Conservation (phyloP, 2,329 filamentous ascomycete genomes). For the Phyllosticta citrichinensis region DNA sequence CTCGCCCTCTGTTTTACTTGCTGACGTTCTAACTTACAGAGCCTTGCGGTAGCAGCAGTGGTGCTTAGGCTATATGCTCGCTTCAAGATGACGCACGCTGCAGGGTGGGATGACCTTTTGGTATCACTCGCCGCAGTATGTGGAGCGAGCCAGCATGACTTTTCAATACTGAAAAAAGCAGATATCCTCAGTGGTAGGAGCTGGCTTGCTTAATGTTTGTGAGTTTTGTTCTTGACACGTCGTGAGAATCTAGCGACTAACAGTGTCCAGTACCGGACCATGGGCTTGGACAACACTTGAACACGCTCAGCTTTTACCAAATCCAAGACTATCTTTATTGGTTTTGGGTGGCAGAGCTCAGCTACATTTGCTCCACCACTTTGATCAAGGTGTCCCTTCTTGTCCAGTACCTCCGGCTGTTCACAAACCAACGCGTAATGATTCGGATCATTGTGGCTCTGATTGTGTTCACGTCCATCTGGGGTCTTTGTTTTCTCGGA, state of each 20-base stretch:
- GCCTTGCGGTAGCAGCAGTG: background rate
- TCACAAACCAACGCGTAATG: constrained; percentile 16
- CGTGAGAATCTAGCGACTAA: background rate
- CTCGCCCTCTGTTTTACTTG: background rate
- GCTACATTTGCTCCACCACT: constrained; percentile 22
- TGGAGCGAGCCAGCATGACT: background rate
- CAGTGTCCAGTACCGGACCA: constrained; percentile 22
- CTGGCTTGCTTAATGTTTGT: constrained; percentile 23
- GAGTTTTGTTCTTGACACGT: constrained; percentile 9
- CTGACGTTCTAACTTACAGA: background rate
- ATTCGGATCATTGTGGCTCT: constrained; percentile 15
- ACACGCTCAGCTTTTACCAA: constrained; percentile 14
- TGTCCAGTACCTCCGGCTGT: constrained; percentile 28
- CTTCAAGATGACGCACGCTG: constrained; percentile 15
- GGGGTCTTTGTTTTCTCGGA: constrained; percentile 23
- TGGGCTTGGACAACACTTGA: constrained; percentile 26
- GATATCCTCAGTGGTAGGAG: constrained; percentile 19
- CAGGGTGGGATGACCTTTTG: constrained; percentile 28
- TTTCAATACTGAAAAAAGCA: constrained; percentile 3
- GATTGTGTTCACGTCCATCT: constrained; percentile 17
- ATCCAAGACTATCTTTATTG: constrained; percentile 21
- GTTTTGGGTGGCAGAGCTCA: constrained; percentile 22
- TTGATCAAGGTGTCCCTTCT: constrained; percentile 30
- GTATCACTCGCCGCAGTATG: constrained; percentile 21
- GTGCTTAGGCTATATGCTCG: background rate